phyloP scores from a whole-genome alignment of 306 rosid species.

The Inga oerstediana region DNA sequence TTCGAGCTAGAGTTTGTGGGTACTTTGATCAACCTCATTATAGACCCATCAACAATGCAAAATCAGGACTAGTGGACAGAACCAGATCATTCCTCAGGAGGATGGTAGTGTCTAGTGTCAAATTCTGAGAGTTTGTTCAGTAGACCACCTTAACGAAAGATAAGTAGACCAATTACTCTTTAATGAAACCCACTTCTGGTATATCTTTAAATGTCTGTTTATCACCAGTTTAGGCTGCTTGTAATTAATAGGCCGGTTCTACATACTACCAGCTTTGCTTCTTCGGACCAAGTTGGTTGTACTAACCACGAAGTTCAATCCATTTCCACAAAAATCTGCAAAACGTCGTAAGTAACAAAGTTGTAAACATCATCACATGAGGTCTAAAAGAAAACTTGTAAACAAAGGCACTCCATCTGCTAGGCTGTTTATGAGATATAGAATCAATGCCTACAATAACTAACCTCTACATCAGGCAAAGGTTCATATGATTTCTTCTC shows the following conservation, averaged over 20 bases:
- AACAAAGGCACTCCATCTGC: slow-evolving; percentile 1
- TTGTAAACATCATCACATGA: background rate
- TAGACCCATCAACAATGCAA: slow-evolving; percentile 25
- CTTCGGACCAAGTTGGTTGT: slow-evolving; percentile 21
- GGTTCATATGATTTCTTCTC: slow-evolving; percentile 81
- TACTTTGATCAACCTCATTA: slow-evolving; percentile 28
- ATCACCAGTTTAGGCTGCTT: background rate
- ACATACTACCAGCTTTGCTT: background rate
- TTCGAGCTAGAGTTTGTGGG: background rate
- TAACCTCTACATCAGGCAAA: slow-evolving; percentile 87
- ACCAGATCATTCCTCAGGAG: slow-evolving; percentile 28
- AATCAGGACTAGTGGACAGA: slow-evolving; percentile 3
- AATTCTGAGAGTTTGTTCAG: background rate
- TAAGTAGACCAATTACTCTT: background rate
- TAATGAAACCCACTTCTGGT: background rate
- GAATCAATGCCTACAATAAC: slow-evolving; percentile 30
- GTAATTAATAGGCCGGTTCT: background rate
- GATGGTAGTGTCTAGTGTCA: slow-evolving; percentile 1
- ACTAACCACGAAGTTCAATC: slow-evolving; percentile 43
- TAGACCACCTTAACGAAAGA: background rate
- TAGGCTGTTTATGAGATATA: slow-evolving; percentile 7
- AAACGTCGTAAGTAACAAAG: slow-evolving; percentile 27
- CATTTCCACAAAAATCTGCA: slow-evolving; percentile 87
- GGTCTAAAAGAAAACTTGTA: background rate
- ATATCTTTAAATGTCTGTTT: background rate